Evolutionary conservation across 345 rosid species (phyloP).

Genomic region (Euphorbia pulcherrima): DNA sequence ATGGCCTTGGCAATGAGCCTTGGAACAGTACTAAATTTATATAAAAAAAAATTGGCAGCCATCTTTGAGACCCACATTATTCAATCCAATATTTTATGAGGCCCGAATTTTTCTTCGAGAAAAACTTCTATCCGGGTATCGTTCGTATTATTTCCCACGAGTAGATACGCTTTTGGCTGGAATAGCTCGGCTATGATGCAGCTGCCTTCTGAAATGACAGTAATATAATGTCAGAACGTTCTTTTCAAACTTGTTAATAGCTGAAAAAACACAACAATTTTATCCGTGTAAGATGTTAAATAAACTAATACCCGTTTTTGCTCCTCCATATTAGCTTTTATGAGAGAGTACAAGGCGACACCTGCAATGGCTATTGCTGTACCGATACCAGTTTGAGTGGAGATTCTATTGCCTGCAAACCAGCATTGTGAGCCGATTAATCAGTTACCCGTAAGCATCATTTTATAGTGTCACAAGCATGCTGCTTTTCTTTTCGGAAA

Average conservation of each 20-base stretch:
- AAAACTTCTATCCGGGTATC: background rate
- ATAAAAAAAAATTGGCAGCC: background rate
- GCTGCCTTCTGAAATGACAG: slow-evolving; percentile 36
- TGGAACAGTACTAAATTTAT: background rate
- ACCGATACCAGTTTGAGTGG: slow-evolving; percentile 51
- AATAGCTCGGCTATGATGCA: slow-evolving; percentile 13
- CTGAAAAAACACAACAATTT: background rate
- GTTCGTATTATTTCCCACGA: background rate
- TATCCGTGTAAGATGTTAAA: background rate
- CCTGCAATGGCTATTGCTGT: slow-evolving; percentile 51
- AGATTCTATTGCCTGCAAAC: slow-evolving; percentile 44
- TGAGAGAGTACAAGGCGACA: slow-evolving; percentile 44
- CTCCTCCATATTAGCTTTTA: slow-evolving; percentile 51
- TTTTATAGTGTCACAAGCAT: background rate
- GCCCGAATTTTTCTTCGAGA: background rate
- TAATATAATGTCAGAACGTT: background rate
- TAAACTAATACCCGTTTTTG: slow-evolving; percentile 35
- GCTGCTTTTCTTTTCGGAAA: background rate
- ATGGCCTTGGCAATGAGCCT: background rate
- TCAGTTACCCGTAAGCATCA: background rate
- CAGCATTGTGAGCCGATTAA: background rate
- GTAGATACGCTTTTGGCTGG: background rate
- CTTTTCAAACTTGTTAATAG: no score
- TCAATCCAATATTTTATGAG: slow-evolving; percentile 6
- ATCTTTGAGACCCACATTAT: background rate